Base-by-base conservation (phyloP, 352 stramenopile species). In the Phytophthora brassicae region DNA sequence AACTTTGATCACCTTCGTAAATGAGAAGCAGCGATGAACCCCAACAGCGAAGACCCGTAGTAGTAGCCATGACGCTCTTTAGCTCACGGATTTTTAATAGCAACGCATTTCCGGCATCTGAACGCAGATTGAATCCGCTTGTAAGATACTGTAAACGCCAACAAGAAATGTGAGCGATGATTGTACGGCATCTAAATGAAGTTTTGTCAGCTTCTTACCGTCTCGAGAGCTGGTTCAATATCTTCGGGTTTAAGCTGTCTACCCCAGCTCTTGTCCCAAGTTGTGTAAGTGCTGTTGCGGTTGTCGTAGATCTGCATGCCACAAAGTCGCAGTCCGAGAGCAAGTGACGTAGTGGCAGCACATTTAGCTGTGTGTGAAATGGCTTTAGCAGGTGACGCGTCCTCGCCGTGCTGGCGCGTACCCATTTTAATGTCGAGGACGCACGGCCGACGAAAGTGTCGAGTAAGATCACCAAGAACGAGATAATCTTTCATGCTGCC, bases 351-450 rank as follows among this genome's bases (percentile, higher is more conserved):
- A 22, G 84, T 93, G 13, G 74, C 73, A n/a, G 75, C 73, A 49
- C 84, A 93, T 61, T 93, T 93, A 28, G 73, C 75, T 12, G 66
- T 86, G 59, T 93, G 84, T 38, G 80, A 87, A 48, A 67, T 69
- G n/a, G 66, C 80, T 56, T 93, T 93, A 19, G 79, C 81, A 0
- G 76, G 77, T 13, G 80, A 57, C 31, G 84, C 80, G 50, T 93
- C 80, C 33, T 80, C 81, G 45, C 84, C 84, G 45, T 93, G 84
- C 54, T 93, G 84, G 2, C 81, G 72, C 4, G 84, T 90, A 43
- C 84, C 84, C 81, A 93, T 91, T 45, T 93, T 93, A 50, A 93
- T 86, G 51, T 93, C 84, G 8, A 93, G 65, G 16, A 93, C 81
- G 53, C 81, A 93, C 29, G 84, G 84, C 3, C 75, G 64, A 56